Evolutionary conservation across 1,139 yeast species (phyloP).

Genomic region (Williopsis jadinii): DNA sequence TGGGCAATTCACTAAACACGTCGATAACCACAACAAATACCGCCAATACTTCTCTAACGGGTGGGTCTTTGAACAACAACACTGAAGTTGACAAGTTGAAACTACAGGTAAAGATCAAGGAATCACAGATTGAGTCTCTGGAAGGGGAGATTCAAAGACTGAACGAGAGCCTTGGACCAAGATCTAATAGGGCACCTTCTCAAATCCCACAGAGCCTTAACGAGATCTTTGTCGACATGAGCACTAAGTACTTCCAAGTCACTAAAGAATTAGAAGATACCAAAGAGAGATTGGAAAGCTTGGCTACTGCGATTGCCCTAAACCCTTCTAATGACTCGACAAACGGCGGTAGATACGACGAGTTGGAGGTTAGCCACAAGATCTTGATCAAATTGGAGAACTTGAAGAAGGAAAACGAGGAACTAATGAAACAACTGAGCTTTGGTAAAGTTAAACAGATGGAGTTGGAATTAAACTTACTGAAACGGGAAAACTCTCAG

Average conservation of each 20-base stretch:
- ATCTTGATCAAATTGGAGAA: slow-evolving; percentile 56
- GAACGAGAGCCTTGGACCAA: slow-evolving; percentile 14
- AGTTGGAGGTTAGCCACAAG: slow-evolving; percentile 72
- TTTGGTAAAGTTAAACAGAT: slow-evolving; percentile 67
- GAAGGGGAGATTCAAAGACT: slow-evolving; percentile 30
- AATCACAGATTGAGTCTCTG: slow-evolving; percentile 31
- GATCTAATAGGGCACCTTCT: background rate
- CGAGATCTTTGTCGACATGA: slow-evolving; percentile 16
- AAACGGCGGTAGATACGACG: slow-evolving; percentile 55
- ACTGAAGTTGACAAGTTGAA: slow-evolving; percentile 18
- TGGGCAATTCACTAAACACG: background rate
- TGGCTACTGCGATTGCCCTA: slow-evolving; percentile 47
- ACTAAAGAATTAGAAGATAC: slow-evolving; percentile 53
- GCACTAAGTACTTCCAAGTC: slow-evolving; percentile 12
- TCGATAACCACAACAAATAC: background rate
- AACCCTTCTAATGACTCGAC: slow-evolving; percentile 37
- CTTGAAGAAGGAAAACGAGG: slow-evolving; percentile 65
- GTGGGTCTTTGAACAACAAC: background rate
- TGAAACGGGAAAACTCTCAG: slow-evolving; percentile 45
- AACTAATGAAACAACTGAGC: slow-evolving; percentile 61
- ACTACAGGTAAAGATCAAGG: slow-evolving; percentile 29
- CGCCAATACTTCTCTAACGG: background rate
- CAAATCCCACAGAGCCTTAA: slow-evolving; percentile 15
- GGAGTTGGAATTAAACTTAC: slow-evolving; percentile 58
- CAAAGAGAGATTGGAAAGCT: slow-evolving; percentile 53